Evolutionary conservation across 2,329 filamentous ascomycete species (phyloP), one percentile per base, ranked within the genome.

Genomic region (Tolypocladium pustulatum): DNA sequence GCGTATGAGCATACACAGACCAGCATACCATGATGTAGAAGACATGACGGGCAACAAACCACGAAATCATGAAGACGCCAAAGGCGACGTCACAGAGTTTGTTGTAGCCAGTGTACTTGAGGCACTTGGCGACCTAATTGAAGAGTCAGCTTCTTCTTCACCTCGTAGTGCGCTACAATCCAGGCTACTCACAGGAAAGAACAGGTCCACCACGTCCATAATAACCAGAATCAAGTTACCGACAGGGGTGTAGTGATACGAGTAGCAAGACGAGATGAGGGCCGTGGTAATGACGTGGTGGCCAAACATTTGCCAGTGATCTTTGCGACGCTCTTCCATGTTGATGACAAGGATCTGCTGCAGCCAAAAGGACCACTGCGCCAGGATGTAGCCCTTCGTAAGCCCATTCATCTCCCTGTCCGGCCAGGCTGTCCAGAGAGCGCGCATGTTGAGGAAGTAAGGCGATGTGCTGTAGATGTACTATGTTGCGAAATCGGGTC

Each of bases 261-360:
- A 83, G 72, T 97, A 97, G 63, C 89, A 93, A 37, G 86, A 82
- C 59, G 86, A 85, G 63, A 99, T 86, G 52, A 99, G 84, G 6
- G 80, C 78, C 67, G 87, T 90, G 25, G 94, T 99, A 70, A 97
- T 86, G 69, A 97, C 83, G 75, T 99, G 94, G 73, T 97, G 94
- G 22, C 85, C 87, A 65, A 97, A 85, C 94, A 97, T 97, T 74
- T 97, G 93, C 77, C 85, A 89, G 74, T 97, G 88, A 67, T 99
- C 94, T 76, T 97, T 97, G 68, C 94, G 84, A 64, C 89, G 85
- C 75, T 95, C 90, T 74, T 99, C 94, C 61, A 97, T 91, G 74
- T 97, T 88, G 71, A 97, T 90, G 59, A 97, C 90, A 37, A 97
- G 78, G 63, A 97, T 89, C 75, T 96, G 92, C 75, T 97, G 93